Evolutionary conservation across 2,329 filamentous ascomycete species (phyloP).

Genomic region (Penicillium aurantiogriseum): DNA sequence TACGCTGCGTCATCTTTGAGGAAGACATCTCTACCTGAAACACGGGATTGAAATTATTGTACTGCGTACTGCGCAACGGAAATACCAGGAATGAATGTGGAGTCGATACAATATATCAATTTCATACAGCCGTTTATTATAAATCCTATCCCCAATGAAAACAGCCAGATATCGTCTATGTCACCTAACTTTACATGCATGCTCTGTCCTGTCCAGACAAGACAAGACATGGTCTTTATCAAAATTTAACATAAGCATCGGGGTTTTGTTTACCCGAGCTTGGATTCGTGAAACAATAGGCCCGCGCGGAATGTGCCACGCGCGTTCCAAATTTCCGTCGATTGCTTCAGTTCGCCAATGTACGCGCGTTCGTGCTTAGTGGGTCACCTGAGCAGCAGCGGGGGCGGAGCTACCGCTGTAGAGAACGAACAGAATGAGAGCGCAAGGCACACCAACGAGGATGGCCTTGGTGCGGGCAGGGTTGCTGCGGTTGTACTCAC

Average conservation of each 20-base stretch:
- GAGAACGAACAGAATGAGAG: conserved; percentile 21
- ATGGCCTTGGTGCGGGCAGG: conserved; percentile 23
- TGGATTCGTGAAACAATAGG: conserved; percentile 9
- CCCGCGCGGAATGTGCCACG: neutral
- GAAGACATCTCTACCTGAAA: neutral
- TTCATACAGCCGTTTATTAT: conserved; percentile 12
- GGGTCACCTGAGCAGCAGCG: conserved; percentile 14
- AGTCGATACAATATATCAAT: conserved; percentile 1
- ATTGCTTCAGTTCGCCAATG: conserved; percentile 4
- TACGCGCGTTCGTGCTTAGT: conserved; percentile 9
- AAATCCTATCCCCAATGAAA: conserved; percentile 3
- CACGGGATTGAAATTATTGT: neutral
- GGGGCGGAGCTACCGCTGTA: conserved; percentile 22
- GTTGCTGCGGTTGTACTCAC: conserved; percentile 28
- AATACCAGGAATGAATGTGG: neutral
- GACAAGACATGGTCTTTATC: conserved; percentile 22
- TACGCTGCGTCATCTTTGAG: neutral
- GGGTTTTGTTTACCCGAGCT: conserved; percentile 1
- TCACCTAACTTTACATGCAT: conserved; percentile 26
- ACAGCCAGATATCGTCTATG: conserved; percentile 17
- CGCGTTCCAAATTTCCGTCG: conserved; percentile 2
- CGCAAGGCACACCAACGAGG: conserved; percentile 16
- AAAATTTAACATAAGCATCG: conserved; percentile 14
- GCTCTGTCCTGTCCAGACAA: conserved; percentile 15
- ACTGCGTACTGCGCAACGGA: neutral